Evolutionary conservation across 164 flowering plant species (phyloP), one percentile per base, ranked within the genome.

Genomic region (Akebia trifoliata): DNA sequence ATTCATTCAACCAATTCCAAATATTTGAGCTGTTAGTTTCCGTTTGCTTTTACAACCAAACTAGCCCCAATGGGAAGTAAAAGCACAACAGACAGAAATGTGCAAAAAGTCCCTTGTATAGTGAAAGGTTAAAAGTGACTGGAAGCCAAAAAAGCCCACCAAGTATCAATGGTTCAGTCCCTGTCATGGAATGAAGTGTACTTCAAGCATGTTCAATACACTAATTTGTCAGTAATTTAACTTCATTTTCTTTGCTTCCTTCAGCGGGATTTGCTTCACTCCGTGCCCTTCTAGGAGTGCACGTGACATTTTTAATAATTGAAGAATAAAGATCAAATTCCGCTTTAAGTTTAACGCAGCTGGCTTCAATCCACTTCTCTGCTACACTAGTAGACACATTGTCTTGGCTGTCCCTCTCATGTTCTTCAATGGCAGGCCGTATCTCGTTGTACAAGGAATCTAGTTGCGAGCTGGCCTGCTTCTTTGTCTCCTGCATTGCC

Each of bases 301-400:
- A 72, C 5, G 65, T 51, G 15, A 81, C 53, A 56, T 84, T 78
- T 66, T 82, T 85, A 48, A 93, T 69, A 22, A 85, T 67, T 8
- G 83, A 72, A 0, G 74, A 80, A 67, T 81, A 63, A 30, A 81
- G 76, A 56, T 87, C 84, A 34, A 93, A 89, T 30, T 93, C 95
- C 11, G 94, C 85, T 73, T 78, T 85, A 59, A 74, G 56, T 69
- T 85, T 87, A 30, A 57, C 29, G 70, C 97, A 90, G 67, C 78
- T 61, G 8, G 89, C 90, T 65, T 72, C 79, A 25, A 93, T 93
- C 98, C 97, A 93, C 71, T 81, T 85, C 78, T 87, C 92, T 17
- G 91, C 97, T 7, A 84, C 78, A 48, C 69, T 73, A 7, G 95
- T 87, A 0, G 95, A 72, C 4, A 92, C 94, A 55, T 76, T 80